Conservation (phyloP, 2,329 filamentous ascomycete genomes). For the Sclerotinia nivalis region DNA sequence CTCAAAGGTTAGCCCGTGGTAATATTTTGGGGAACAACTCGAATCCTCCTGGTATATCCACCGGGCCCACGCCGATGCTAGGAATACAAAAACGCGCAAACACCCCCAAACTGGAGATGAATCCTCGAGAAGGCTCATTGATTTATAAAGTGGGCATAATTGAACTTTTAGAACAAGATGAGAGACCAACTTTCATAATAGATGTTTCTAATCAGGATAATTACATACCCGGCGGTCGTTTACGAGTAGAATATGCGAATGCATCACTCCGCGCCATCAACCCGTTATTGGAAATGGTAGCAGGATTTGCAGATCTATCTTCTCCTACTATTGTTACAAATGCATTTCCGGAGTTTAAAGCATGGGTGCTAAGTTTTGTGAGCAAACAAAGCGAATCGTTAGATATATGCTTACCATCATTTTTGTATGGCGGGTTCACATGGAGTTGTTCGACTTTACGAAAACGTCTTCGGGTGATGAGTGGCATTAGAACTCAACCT, state of each 20-base stretch:
- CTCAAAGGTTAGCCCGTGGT: slow-evolving; percentile 13
- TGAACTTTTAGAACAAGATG: slow-evolving; percentile 75
- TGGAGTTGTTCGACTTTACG: slow-evolving; percentile 73
- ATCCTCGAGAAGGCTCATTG: slow-evolving; percentile 52
- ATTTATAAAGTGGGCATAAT: slow-evolving; percentile 66
- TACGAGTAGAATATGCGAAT: slow-evolving; percentile 70
- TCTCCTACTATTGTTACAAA: slow-evolving; percentile 42
- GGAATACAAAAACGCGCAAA: not conserved
- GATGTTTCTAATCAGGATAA: slow-evolving; percentile 64
- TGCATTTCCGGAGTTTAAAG: slow-evolving; percentile 65
- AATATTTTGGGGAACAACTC: slow-evolving; percentile 48
- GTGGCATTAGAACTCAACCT: slow-evolving; percentile 48
- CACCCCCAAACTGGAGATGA: slow-evolving; percentile 3
- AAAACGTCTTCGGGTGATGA: slow-evolving; percentile 67
- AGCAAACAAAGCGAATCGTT: slow-evolving; percentile 53
- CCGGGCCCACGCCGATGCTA: not conserved
- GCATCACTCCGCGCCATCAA: slow-evolving; percentile 57
- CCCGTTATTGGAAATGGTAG: slow-evolving; percentile 36
- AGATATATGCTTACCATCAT: slow-evolving; percentile 55
- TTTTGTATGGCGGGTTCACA: slow-evolving; percentile 61
- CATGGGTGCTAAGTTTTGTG: slow-evolving; percentile 64
- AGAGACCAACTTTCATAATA: slow-evolving; percentile 73
- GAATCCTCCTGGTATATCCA: slow-evolving; percentile 46
- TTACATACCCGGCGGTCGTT: slow-evolving; percentile 49
- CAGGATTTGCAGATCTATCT: slow-evolving; percentile 34